Conservation (phyloP, 306 rosid species). For the Quercus cerris region DNA sequence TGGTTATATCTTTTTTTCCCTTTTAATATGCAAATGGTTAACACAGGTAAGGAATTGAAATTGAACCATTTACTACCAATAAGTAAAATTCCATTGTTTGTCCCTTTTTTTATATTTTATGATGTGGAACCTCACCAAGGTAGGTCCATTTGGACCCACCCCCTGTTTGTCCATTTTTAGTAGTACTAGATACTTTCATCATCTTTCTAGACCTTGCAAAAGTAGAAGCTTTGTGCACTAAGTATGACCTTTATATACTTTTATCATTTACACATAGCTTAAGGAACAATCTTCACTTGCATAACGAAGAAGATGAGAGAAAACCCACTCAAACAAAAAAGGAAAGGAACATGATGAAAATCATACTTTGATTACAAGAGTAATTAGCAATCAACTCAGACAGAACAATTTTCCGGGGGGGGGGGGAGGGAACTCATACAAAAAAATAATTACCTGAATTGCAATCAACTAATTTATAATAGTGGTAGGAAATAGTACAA, state of each 20-base stretch:
- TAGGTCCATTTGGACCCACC: too few relatives aligned
- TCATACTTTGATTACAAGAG: background rate
- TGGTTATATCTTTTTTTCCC: background rate
- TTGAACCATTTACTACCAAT: background rate
- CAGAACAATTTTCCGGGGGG: background rate
- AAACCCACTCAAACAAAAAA: background rate
- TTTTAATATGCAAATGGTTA: background rate
- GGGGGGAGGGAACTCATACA: background rate
- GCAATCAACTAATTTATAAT: background rate
- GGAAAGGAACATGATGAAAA: background rate
- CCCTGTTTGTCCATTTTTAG: background rate
- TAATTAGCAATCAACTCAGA: background rate
- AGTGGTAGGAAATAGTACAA: constrained; percentile 7
- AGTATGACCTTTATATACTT: background rate
- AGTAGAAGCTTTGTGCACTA: background rate
- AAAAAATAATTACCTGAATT: background rate
- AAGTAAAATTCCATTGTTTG: background rate
- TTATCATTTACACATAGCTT: background rate
- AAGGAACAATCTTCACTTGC: background rate
- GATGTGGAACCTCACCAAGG: too few relatives aligned
- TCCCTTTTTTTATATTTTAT: background rate
- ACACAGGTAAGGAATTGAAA: background rate
- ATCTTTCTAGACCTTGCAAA: background rate
- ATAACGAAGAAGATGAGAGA: background rate
- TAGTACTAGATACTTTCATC: background rate